Base-by-base conservation (phyloP, 2,329 filamentous ascomycete species). In the Exophiala sideris region DNA sequence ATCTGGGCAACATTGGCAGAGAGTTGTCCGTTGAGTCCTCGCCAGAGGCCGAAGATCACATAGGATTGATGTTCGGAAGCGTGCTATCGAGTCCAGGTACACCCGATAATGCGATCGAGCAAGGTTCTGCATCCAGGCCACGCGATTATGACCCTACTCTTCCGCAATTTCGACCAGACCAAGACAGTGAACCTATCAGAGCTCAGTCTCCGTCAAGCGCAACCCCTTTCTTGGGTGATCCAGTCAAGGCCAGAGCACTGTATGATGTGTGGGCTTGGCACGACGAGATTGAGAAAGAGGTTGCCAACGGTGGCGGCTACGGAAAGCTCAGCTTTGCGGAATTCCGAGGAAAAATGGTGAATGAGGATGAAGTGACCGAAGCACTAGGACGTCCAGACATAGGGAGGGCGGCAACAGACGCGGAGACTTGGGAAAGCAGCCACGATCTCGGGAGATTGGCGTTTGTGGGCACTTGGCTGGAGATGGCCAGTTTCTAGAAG, bases 391-490 rank as follows among this genome's bases (percentile, higher is more conserved):
- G 10, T 5, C 52, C 50, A 12, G 48, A 38, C 18, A 52, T 56
- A 36, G 36, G 44, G 7, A 40, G 46, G 38, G 45, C n/a, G 12
- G 45, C 40, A 5, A 38, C 47, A 8, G 56, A 57, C 6, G 45
- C 40, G 6, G 39, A 58, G 16, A 45, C 35, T 12, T 63, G 61
- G 61, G 59, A 60, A 48, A 58, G 55, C 35, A 63, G 58, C 44
- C 50, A 54, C 14, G 62, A 63, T 39, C 49, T 64, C 38, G 62
- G 62, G 10, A 59, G 41, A 39, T 46, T 64, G 52, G 58, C 57
- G 62, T 92, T 96, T 70, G 77, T 96, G 44, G 89, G 89, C 56
- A 89, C 84, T 64, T 97, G 92, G 92, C 89, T 96, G 70, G 91
- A 96, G 60, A 78, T 83, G 78, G 81, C 81, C 64, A 77, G 78